These are phyloP conservation scores for Suillus tomentosus DNA, from an alignment of 768 basidiomycete genomes.

Conservation along the genomic window DNA sequence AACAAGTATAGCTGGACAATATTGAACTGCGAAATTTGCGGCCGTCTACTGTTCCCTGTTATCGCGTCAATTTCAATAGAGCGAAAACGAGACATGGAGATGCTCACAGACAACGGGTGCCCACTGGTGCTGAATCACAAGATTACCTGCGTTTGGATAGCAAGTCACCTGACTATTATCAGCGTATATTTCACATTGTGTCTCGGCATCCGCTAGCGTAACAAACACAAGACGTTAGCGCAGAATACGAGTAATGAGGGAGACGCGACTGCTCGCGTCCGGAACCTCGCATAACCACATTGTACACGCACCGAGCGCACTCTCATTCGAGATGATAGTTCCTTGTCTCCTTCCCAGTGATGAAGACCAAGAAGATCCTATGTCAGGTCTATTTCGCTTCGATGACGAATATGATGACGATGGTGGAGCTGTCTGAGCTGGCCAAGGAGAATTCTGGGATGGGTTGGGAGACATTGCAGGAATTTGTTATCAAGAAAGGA, in stretches of 20 bases:
- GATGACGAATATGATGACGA: constrained; percentile 33
- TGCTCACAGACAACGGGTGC: constrained; percentile 80
- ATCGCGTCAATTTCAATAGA: constrained; percentile 19
- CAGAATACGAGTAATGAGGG: constrained; percentile 6
- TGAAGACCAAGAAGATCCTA: constrained; percentile 21
- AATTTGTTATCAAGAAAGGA: constrained; percentile 21
- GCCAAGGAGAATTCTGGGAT: constrained; percentile 44
- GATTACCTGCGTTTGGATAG: constrained; percentile 58
- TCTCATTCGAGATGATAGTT: constrained; percentile 27
- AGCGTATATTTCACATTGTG: constrained; percentile 51
- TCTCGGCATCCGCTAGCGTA: constrained; percentile 40
- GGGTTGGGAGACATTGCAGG: constrained; percentile 40
- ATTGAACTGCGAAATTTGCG: constrained; percentile 62
- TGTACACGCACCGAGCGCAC: constrained; percentile 29
- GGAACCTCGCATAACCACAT: constrained; percentile 12
- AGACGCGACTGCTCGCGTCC: constrained; percentile 15
- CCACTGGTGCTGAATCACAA: constrained; percentile 73
- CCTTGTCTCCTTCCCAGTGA: constrained; percentile 25
- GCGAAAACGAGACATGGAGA: constrained; percentile 15
- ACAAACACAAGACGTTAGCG: constrained; percentile 17
- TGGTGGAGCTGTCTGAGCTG: constrained; percentile 41
- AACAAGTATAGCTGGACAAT: constrained; percentile 77
- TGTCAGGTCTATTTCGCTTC: constrained; percentile 36
- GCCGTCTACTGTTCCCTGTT: constrained; percentile 75
- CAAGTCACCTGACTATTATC: constrained; percentile 80